These are phyloP conservation scores for Aspergillus novofumigatus DNA, from an alignment of 2,329 filamentous ascomycete species.

Conservation along the genomic window DNA sequence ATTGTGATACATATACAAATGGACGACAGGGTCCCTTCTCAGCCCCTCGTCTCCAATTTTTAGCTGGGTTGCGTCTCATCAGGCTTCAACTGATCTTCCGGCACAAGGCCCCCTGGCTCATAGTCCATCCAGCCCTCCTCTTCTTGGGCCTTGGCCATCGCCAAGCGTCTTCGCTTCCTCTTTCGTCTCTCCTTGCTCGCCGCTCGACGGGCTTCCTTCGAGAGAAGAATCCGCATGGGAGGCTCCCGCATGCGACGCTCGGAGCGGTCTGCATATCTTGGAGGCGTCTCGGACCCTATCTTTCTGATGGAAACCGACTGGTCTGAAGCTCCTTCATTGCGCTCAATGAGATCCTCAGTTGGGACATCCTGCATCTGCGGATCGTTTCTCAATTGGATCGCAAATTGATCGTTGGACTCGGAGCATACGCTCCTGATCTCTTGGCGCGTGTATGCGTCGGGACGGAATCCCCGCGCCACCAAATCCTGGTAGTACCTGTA, in stretches of 20 bases:
- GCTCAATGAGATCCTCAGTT: not conserved
- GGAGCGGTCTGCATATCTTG: slow-evolving; percentile 2
- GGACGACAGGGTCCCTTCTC: not conserved
- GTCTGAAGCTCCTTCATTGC: not conserved
- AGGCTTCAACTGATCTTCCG: slow-evolving; percentile 9
- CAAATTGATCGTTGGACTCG: slow-evolving; percentile 27
- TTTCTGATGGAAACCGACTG: not conserved
- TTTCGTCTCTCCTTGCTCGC: slow-evolving; percentile 19
- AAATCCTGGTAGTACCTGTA: slow-evolving; percentile 38
- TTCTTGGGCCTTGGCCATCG: slow-evolving; percentile 15
- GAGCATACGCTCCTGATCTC: slow-evolving; percentile 28
- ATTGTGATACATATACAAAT: not conserved
- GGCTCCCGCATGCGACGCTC: slow-evolving; percentile 1
- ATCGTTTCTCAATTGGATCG: slow-evolving; percentile 28
- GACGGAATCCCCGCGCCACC: slow-evolving; percentile 23
- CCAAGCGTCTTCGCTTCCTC: slow-evolving; percentile 15
- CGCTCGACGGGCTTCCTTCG: slow-evolving; percentile 12
- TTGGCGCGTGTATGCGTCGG: slow-evolving; percentile 20
- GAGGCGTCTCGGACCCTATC: not conserved
- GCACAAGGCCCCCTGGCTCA: slow-evolving; percentile 14
- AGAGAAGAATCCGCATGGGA: not conserved
- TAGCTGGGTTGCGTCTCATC: not conserved
- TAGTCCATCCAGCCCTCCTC: slow-evolving; percentile 22
- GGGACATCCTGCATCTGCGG: slow-evolving; percentile 18
- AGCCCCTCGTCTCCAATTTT: not conserved